A percentile compares a stretch with the other conserved stretches of the same genome.
Evolutionary conservation across 176 grass and related monocot genomes (phyloP).

Genomic region (Avena atlantica): DNA sequence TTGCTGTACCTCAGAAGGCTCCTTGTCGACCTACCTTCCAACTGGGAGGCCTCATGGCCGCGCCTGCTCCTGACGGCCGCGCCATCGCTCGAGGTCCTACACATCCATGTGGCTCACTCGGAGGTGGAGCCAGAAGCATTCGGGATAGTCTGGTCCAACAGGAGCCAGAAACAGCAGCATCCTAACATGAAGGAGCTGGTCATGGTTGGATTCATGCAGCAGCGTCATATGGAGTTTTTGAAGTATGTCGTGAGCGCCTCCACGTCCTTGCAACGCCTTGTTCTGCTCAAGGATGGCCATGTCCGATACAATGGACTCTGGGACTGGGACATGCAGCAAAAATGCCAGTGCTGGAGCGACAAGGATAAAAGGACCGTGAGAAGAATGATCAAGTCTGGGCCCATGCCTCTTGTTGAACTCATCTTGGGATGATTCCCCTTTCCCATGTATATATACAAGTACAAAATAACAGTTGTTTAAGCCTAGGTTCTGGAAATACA

Average conservation of each 20-base stretch:
- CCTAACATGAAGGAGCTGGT: background rate
- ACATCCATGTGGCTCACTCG: slow-evolving; percentile 29
- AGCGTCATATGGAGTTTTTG: background rate
- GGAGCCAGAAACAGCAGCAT: background rate
- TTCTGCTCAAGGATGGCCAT: background rate
- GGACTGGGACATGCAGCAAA: background rate
- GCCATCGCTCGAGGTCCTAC: background rate
- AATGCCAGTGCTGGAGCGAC: background rate
- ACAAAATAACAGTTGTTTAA: no score
- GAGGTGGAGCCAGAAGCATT: background rate
- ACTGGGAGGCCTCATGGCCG: slow-evolving; percentile 28
- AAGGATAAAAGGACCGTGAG: background rate
- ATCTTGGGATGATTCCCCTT: background rate
- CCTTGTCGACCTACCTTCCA: slow-evolving; percentile 14
- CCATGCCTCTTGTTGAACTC: background rate
- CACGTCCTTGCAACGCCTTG: background rate
- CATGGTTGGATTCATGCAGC: background rate
- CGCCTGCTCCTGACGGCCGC: slow-evolving; percentile 2
- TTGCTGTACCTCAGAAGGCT: background rate
- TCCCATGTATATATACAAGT: no score
- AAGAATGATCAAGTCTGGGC: background rate
- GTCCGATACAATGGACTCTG: background rate
- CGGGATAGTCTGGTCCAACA: background rate
- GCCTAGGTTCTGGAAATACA: no score
- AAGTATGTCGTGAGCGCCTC: background rate